These are phyloP conservation scores for Hanseniaspora clermontiae DNA, from an alignment of 805 yeast genomes.

Conservation along the genomic window DNA sequence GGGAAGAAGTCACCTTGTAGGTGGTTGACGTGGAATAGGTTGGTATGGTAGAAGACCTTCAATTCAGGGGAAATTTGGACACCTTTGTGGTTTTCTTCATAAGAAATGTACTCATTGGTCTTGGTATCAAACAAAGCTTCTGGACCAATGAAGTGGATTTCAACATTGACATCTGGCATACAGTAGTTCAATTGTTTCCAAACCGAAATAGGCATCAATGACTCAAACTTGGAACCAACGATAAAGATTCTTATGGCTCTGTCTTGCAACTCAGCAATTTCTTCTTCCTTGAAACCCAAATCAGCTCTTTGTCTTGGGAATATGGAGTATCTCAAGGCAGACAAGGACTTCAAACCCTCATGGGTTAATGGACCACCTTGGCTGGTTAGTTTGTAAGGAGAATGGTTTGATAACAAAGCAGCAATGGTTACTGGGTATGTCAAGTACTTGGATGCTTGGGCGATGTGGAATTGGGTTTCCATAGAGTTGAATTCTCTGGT, in stretches of 20 bases:
- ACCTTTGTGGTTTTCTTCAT: slow-evolving; percentile 54
- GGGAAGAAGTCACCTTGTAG: slow-evolving; percentile 93
- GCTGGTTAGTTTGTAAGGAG: slow-evolving; percentile 72
- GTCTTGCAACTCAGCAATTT: neutral
- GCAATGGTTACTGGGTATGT: slow-evolving; percentile 88
- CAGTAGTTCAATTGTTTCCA: slow-evolving; percentile 87
- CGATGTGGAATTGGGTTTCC: slow-evolving; percentile 94
- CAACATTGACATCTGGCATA: slow-evolving; percentile 71
- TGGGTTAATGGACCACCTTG: slow-evolving; percentile 68
- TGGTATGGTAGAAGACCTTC: slow-evolving; percentile 70
- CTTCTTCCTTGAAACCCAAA: slow-evolving; percentile 40
- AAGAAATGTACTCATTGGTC: slow-evolving; percentile 45
- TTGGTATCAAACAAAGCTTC: slow-evolving; percentile 71
- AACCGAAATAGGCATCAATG: slow-evolving; percentile 83
- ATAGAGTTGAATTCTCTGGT: slow-evolving; percentile 86
- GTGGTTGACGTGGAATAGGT: slow-evolving; percentile 81
- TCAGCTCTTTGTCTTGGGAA: slow-evolving; percentile 41
- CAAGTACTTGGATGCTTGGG: slow-evolving; percentile 87
- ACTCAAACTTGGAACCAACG: slow-evolving; percentile 84
- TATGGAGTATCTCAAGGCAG: slow-evolving; percentile 82
- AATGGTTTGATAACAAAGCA: slow-evolving; percentile 64
- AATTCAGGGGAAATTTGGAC: slow-evolving; percentile 57
- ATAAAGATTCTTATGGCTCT: slow-evolving; percentile 83
- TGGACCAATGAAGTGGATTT: slow-evolving; percentile 88
- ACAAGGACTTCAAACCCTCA: slow-evolving; percentile 86